Conservation (phyloP, 345 rosid species). For the Aethionema arabicum region DNA sequence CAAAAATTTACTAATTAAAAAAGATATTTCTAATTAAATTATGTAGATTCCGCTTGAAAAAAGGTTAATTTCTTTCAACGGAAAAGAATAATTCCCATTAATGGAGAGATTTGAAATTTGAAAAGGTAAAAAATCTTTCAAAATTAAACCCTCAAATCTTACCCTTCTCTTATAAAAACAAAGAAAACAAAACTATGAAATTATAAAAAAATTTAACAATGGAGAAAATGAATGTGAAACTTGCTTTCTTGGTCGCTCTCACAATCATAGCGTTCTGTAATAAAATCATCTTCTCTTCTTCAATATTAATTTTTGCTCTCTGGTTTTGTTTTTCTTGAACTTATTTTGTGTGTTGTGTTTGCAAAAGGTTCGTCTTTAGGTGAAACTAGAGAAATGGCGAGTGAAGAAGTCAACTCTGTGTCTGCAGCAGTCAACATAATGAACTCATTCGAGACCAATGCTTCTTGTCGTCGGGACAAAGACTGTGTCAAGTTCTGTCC, state of each 20-base stretch:
- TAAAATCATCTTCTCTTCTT: constrained; percentile 5
- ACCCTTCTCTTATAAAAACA: constrained; percentile 5
- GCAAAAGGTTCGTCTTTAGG: constrained; percentile 19
- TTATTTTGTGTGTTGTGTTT: background rate
- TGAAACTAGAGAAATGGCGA: constrained; percentile 30
- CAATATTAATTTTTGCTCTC: constrained; percentile 11
- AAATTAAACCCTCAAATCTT: too few relatives aligned
- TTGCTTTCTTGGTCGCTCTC: constrained; percentile 26
- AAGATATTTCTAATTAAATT: too few relatives aligned
- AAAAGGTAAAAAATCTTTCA: too few relatives aligned
- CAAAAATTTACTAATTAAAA: too few relatives aligned
- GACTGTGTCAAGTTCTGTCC: constrained; percentile 30
- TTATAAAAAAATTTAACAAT: constrained; percentile 18
- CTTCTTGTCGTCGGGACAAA: constrained; percentile 9
- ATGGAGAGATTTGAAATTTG: too few relatives aligned
- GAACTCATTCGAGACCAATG: constrained; percentile 24
- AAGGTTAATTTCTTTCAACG: too few relatives aligned
- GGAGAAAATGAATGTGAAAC: constrained; percentile 31
- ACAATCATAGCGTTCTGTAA: constrained; percentile 27
- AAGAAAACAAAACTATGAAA: constrained; percentile 6
- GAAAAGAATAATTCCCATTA: too few relatives aligned
- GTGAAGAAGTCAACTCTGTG: constrained; percentile 22
- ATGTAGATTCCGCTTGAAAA: too few relatives aligned
- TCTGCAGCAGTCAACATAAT: background rate
- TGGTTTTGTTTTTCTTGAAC: constrained; percentile 8